Evolutionary conservation across 192 early-diverging fungal species (phyloP), one percentile per base, ranked within the genome.

Genomic region (Fimicolochytrium jonesii): DNA sequence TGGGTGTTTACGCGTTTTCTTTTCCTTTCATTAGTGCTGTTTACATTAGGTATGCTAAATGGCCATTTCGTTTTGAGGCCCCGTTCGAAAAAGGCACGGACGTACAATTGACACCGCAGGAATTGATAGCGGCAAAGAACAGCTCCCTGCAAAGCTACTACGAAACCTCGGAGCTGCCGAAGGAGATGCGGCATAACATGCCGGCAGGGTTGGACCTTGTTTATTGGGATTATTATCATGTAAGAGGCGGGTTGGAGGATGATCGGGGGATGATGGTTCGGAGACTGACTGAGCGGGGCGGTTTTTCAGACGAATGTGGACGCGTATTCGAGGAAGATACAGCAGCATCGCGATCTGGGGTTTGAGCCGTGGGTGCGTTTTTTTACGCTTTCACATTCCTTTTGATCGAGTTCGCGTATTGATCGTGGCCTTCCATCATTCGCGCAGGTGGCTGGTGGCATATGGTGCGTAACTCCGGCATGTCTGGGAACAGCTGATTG

Each of bases 201-300:
- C 90, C 90, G 42, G 53, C 66, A 2, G 81, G 83, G 50, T 66
- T 87, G 11, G 82, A 88, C 28, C 73, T 91, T 31, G 82, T 92
- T 18, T 93, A 87, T 48, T 93, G 92, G 92, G 90, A 93, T 65
- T 93, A 92, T 61, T 92, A 92, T 63, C 90, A 92, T 65, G 50
- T 53, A 2, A 7, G 48, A 23, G 17, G n/a, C n/a, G 0, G 20
- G 20, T 30, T 64, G n/a, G n/a, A n/a, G n/a, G n/a, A 13, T 67
- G 17, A 25, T 30, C 4, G 15, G 3, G n/a, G 28, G 25, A n/a
- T n/a, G n/a, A 3, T 67, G 34, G 13, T 35, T 46, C 37, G 6
- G 10, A 9, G 2, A 20, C 29, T 49, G 17, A 29, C 28, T 64
- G 20, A 67, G 39, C 28, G 32, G 7, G 7, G 25, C 46, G n/a